Conservation (phyloP, 2,329 filamentous ascomycete genomes). For the Apiospora koreana region DNA sequence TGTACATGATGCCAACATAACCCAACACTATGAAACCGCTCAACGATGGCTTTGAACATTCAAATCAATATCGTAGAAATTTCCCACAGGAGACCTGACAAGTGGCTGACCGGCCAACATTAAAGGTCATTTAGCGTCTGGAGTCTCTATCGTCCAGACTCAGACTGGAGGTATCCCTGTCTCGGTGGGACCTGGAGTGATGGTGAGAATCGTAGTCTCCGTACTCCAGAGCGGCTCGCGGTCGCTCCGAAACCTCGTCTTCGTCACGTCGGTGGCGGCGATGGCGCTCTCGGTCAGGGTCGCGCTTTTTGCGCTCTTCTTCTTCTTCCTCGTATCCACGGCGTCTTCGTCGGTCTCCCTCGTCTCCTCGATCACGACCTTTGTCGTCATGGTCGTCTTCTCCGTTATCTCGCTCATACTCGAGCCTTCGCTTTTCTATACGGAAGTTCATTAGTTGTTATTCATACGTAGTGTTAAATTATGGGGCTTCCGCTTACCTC, state of each 20-base stretch:
- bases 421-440: conserved; percentile 42
- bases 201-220: not conserved
- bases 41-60: not conserved
- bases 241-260: not conserved
- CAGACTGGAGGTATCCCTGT: conserved; percentile 5
- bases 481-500: conserved; percentile 59
- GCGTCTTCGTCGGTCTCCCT: conserved; percentile 31
- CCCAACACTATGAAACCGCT: not conserved
- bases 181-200: not conserved
- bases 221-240: conserved; percentile 10
- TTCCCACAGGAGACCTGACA: not conserved
- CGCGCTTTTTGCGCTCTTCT: conserved; percentile 28
- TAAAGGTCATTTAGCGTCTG: not conserved
- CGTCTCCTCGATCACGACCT: conserved; percentile 30
- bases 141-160: not conserved
- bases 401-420: conserved; percentile 36
- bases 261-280: conserved; percentile 15
- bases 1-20: not conserved
- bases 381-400: conserved; percentile 22
- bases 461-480: too few relatives aligned
- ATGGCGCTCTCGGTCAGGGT: conserved; percentile 25
- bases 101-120: not conserved
- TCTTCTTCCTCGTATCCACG: conserved; percentile 34
- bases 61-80: not conserved
- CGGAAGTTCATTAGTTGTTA: not conserved